Evolutionary conservation across 2,329 filamentous ascomycete species (phyloP), one percentile per base, ranked within the genome.

Genomic region (Graphiopsis chlorocephala): DNA sequence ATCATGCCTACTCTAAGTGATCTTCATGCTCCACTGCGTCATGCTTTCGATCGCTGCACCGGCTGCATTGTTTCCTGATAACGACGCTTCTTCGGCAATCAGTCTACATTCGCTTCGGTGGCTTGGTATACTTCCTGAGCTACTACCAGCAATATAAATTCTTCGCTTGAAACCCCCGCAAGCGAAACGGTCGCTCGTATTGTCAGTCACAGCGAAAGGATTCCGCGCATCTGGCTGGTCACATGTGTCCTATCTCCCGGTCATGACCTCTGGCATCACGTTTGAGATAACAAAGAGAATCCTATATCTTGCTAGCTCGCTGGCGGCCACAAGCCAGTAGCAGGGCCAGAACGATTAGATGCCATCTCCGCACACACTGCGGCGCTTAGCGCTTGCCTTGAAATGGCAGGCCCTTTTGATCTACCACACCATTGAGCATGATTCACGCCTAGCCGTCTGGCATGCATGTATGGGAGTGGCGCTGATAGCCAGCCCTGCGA

Each of bases 371-470:
- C 50, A 53, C 48, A 52, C 28, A 53, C 29, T n/a, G 3, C 2
- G 15, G 20, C 53, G 31, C 23, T n/a, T 33, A 56, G 53, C 53
- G 53, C 53, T 56, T 56, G 53, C n/a, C 53, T 56, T 20, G 31
- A 56, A 35, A 25, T 35, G 53, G 53, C 53, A 56, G 53, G 53
- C 53, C 31, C 29, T 56, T 23, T 33, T 15, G 29, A 35, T 38
- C 12, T 31, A 35, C 29, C n/a, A 56, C n/a, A 33, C 53, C 20
- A 23, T 20, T 25, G n/a, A 31, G 53, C 53, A 33, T 38, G 53
- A 56, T 56, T 25, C 4, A 56, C 31, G 12, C 23, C 47, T 25
- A 28, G 50, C 28, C 50, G 14, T 31, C 15, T 20, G 28, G 8
- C 17, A n/a, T 53, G 50, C 50, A 31, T 45, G 38, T 45, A n/a